Evolutionary conservation across 768 basidiomycete species (phyloP).

Genomic region (Tylopilus subfusipes): DNA sequence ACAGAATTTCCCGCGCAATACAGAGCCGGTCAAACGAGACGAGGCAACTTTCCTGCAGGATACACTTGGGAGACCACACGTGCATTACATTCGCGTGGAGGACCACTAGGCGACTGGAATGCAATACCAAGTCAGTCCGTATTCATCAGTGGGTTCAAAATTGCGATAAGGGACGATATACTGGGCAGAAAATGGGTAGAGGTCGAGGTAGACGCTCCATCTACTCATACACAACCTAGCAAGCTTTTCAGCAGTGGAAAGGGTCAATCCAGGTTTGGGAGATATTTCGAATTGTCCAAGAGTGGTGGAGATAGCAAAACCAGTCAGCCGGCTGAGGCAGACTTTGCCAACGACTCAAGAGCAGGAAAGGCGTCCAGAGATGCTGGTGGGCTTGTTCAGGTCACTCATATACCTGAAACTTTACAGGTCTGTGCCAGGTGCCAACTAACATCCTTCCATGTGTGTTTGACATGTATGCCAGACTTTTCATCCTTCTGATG

Average conservation of each 20-base stretch:
- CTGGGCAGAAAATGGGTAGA: slow-evolving; percentile 5
- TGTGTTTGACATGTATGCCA: background rate
- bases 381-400: no score
- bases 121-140: slow-evolving; percentile 17
- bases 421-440: no score
- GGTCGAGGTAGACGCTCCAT: background rate
- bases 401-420: background rate
- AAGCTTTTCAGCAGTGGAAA: no score
- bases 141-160: slow-evolving; percentile 24
- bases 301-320: no score
- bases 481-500: slow-evolving; percentile 12
- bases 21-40: slow-evolving; percentile 1
- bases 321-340: no score
- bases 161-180: slow-evolving; percentile 8
- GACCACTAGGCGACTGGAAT: background rate
- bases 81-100: slow-evolving; percentile 6
- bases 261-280: no score
- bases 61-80: slow-evolving; percentile 15
- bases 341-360: no score
- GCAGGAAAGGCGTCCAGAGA: no score
- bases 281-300: no score
- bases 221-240: background rate
- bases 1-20: slow-evolving; percentile 12
- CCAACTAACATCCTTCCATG: no score
- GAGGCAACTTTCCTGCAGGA: no score